Evolutionary conservation across 2,329 filamentous ascomycete species (phyloP), one percentile per base, ranked within the genome.

Genomic region (Harringtonia aguacate): DNA sequence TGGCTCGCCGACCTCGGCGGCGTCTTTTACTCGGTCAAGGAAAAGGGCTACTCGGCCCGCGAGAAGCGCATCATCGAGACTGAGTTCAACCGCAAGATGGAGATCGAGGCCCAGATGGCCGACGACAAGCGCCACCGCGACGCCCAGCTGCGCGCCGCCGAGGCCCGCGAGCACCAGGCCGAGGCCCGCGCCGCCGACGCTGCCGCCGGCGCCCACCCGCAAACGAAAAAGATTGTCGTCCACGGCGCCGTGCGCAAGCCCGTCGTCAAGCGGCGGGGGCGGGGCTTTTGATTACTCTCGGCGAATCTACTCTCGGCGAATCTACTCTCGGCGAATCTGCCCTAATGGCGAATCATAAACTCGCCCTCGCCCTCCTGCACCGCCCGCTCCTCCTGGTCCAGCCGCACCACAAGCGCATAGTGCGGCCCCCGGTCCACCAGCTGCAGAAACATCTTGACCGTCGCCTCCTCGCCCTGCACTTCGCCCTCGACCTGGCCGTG

Each of bases 1-100:
- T 98, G 92, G 92, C 77, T 98, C 34, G 92, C 92, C 8, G 92
- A 98, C 59, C 71, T 98, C 7, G 92, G 94, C 29, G 92, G 89
- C 2, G 92, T 98, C 0, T 98, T 98, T 62, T 98, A 97, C 63
- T 92, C 84, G 2, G 77, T 98, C 58, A 95, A 95, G 66, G 90
- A 97, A 65, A 98, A 98, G 64, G 92, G 90, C 2, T 98, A 94
- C 59, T 94, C 86, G 14, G 79, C 82, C 13, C 74, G 86, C 22
- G 85, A 95, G 56, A 90, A 88, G 64, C 77, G 86, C 43, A 78
- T 95, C 39, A 90, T 84, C 1, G 90, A 97, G 65, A 82, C 81
- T 15, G 90, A 95, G 60, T 95, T 95, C 61, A 95, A 94, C 58
- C 73, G 79, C 41, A 88, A 85, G 62, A 88, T 94, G 74, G 89